phyloP scores from a whole-genome alignment of 495 filamentous ascomycete species.

The Trichoderma erinaceum region DNA sequence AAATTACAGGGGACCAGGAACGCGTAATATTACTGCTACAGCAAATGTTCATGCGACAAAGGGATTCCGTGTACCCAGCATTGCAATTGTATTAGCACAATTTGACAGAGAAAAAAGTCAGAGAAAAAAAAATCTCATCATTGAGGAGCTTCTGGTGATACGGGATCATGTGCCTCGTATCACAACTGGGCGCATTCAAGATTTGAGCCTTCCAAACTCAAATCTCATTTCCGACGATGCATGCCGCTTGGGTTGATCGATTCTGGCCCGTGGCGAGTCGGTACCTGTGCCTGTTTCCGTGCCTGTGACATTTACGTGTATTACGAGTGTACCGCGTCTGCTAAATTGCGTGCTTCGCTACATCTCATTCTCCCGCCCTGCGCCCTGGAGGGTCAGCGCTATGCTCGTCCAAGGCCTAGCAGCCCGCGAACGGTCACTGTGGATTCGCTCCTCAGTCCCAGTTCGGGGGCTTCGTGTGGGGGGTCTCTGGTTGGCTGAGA shows the following conservation, averaged over 20 bases:
- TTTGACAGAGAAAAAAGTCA: too few species aligned
- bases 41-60: background rate
- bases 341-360: background rate
- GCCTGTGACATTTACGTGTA: too few species aligned
- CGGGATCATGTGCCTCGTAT: too few species aligned
- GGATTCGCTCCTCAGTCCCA: background rate
- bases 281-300: too few species aligned
- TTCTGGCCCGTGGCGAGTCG: too few species aligned
- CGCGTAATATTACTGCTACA: background rate
- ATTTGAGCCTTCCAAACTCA: too few species aligned
- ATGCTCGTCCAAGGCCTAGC: constrained; percentile 1
- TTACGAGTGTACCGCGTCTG: background rate
- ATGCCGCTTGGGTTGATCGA: too few species aligned
- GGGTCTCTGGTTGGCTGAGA: constrained; percentile 7
- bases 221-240: too few species aligned
- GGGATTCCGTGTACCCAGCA: background rate
- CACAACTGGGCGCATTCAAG: too few species aligned
- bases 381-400: background rate
- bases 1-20: background rate
- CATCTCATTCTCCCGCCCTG: background rate
- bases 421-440: constrained; percentile 8
- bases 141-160: too few species aligned
- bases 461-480: constrained; percentile 3
- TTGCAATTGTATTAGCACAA: too few species aligned
- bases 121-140: too few species aligned